Evolutionary conservation across 2,329 filamentous ascomycete genomes (phyloP), one percentile per base, ranked within the genome.

Genomic region (Diplodia corticola): DNA sequence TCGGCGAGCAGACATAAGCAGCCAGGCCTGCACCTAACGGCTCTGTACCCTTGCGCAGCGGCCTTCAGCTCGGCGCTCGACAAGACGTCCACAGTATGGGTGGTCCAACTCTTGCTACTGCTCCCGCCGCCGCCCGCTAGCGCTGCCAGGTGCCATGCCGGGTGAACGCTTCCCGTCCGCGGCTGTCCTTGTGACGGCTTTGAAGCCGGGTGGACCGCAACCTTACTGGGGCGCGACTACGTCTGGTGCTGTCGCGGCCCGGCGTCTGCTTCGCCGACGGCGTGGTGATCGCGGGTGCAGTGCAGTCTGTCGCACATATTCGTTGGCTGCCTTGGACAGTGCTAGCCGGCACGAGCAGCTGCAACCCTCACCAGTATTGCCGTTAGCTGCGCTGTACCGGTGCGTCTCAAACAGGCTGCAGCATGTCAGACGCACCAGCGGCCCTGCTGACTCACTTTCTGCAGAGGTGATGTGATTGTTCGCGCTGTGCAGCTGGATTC

Each of bases 1-100:
- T 28, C 35, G 35, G 55, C 24, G 37, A 30, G 55, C 37, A 60
- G 48, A 60, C 55, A 60, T 30, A 33, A 46, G 37, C 55, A 60
- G 13, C 50, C 28, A 30, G 28, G 33, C 33, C 33, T 35, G 33
- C 24, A 20, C 26, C 50, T 17, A 26, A 24, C 22, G 24, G 22
- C 26, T 13, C 50, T 17, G 50, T 53, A 33, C 26, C 50, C 50
- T 30, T 33, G 50, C 26, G 30, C 51, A 12, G 51, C 10, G 35
- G 17, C 28, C 13, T n/a, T 28, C 53, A 57, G 53, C 35, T 40
- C 13, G 13, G 48, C 17, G 12, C 20, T 26, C 22, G 26, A 26
- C 26, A 53, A 28, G 50, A 30, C 13, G 28, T 53, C 6, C 40
- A 10, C 17, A 28, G 9, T 17, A 17, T n/a, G 49, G 26, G 26